Conservation (phyloP, 2,329 filamentous ascomycete genomes). For the Endoconidiophora polonica region DNA sequence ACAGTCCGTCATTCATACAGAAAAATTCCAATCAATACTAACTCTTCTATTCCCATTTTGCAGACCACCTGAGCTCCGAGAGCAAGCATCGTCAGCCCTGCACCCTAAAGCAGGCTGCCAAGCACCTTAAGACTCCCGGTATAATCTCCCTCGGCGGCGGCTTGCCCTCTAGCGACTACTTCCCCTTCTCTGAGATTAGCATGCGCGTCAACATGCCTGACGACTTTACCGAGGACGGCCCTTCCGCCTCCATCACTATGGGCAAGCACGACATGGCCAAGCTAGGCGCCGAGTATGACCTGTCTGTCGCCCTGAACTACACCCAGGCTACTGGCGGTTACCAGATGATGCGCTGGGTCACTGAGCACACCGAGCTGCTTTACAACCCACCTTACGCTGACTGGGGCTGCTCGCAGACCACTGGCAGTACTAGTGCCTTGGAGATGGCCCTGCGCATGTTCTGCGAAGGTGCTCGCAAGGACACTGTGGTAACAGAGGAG, state of each 20-base stretch:
- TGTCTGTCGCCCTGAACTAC: slow-evolving; percentile 85
- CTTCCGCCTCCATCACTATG: slow-evolving; percentile 41
- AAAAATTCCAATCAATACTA: slow-evolving; percentile 4
- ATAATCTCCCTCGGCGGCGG: slow-evolving; percentile 88
- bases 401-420: slow-evolving; percentile 70
- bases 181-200: slow-evolving; percentile 69
- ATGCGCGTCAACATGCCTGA: slow-evolving; percentile 51
- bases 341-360: slow-evolving; percentile 77
- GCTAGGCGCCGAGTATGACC: slow-evolving; percentile 37
- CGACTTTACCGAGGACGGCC: slow-evolving; percentile 56
- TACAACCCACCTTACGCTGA: slow-evolving; percentile 76
- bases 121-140: slow-evolving; percentile 61
- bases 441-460: slow-evolving; percentile 77
- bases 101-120: slow-evolving; percentile 70
- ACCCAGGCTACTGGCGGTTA: slow-evolving; percentile 72
- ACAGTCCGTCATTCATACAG: not conserved
- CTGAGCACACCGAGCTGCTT: slow-evolving; percentile 88
- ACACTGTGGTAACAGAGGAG: slow-evolving; percentile 72
- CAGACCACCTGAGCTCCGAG: slow-evolving; percentile 45
- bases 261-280: slow-evolving; percentile 58
- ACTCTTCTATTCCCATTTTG: not conserved
- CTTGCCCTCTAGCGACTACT: slow-evolving; percentile 74
- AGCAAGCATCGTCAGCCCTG: slow-evolving; percentile 43
- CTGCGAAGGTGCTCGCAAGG: slow-evolving; percentile 48
- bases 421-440: slow-evolving; percentile 72